Percentiles rank a stretch among this genome's conserved stretches.
Conservation (phyloP, 768 basidiomycete species). For the Gyrodon lividus region DNA sequence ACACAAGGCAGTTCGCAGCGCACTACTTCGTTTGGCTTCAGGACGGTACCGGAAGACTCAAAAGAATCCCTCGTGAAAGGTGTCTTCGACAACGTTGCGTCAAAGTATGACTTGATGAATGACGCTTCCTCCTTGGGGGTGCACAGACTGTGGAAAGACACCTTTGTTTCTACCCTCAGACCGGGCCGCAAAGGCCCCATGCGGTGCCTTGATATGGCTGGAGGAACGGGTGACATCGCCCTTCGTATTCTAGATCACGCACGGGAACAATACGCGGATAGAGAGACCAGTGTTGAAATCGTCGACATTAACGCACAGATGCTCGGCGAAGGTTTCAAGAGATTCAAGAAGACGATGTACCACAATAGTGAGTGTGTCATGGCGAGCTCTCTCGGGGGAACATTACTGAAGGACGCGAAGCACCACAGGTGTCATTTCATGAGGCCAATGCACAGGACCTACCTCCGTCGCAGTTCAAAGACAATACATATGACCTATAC, state of each 20-base stretch:
- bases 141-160: constrained; percentile 96
- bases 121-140: constrained; percentile 97
- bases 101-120: constrained; percentile 97
- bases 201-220: constrained; percentile 93
- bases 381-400: not conserved
- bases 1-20: constrained; percentile 11
- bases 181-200: constrained; percentile 74
- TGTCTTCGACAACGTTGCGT: constrained; percentile 95
- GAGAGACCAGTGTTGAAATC: constrained; percentile 85
- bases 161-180: constrained; percentile 70
- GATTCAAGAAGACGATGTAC: constrained; percentile 98
- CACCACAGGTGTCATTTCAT: constrained; percentile 89
- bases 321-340: constrained; percentile 85
- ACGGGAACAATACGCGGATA: constrained; percentile 82
- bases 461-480: constrained; percentile 60
- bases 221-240: constrained; percentile 97
- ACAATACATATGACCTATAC: constrained; percentile 90
- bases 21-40: constrained; percentile 92
- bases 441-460: constrained; percentile 91
- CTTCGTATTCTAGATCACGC: constrained; percentile 90
- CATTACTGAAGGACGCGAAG: constrained; percentile 38
- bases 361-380: constrained; percentile 73
- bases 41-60: constrained; percentile 76
- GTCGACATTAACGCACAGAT: constrained; percentile 96
- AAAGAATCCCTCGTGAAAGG: constrained; percentile 91